Evolutionary conservation across 179 eudicot species (phyloP), one percentile per base, ranked within the genome.

Genomic region (Sideroxylon spinosum): DNA sequence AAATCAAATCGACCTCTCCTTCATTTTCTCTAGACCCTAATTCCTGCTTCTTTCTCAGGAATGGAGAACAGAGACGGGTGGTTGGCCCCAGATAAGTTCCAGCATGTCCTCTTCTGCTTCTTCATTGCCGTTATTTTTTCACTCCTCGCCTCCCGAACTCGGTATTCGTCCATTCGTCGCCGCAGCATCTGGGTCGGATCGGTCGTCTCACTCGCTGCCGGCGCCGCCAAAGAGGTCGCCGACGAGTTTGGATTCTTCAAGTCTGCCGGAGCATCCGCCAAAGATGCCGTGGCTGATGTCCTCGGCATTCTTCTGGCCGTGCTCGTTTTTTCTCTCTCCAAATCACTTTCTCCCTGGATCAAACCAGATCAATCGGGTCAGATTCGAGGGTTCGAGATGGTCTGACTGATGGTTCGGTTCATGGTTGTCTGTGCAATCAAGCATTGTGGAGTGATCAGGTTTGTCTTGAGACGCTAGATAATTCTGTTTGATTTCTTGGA

Each of bases 171-270:
- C 81, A 69, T 95, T 84, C 91, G 97, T 60, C 88, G 87, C 59
- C 88, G 85, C 62, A 84, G 85, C 78, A 82, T 89, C 81, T 73
- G 73, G 57, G 11, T 90, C 60, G 93, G 91, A 49, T 86, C 91
- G 73, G 19, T 81, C 17, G 65, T 86, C 71, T 95, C 98, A 12
- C 87, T 90, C 68, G 69, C 82, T 63, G 95, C 89, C 83, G 98
- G 97, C 70, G 95, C 93, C 82, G 97, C 89, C 86, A 94, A 94
- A 79, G 98, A 95, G 83, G 44, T 78, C 79, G 95, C 97, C 81
- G 98, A 95, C 76, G 89, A 95, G 63, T 70, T 91, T 12, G 97
- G 98, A 2, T 95, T 79, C 89, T 93, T 95, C 83, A 68, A 79
- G 0, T 95, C 97, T 74, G 88, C 95, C 75, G 98, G 98, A 13